phyloP scores from a whole-genome alignment of 768 basidiomycete species.

The Antrodiella citrinella region DNA sequence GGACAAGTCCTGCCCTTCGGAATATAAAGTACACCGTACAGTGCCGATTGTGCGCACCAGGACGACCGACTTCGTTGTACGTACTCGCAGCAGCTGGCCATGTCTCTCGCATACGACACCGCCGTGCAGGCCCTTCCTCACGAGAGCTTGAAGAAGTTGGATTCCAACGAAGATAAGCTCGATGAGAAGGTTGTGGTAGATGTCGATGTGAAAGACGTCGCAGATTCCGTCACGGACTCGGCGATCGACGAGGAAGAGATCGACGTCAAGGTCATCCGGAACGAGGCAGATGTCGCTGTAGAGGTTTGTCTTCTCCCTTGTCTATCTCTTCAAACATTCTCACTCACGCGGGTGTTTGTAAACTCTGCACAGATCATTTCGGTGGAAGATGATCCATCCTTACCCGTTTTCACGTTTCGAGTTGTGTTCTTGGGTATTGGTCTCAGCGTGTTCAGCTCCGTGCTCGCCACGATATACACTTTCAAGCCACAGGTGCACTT shows the following conservation, averaged over 20 bases:
- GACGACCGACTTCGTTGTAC: background rate
- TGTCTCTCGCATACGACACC: slow-evolving; percentile 2
- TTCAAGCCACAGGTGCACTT: slow-evolving; percentile 26
- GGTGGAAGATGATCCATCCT: slow-evolving; percentile 38
- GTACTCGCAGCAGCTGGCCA: background rate
- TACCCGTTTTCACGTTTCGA: slow-evolving; percentile 42
- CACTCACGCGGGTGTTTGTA: background rate
- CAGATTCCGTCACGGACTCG: slow-evolving; percentile 3
- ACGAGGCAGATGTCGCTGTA: slow-evolving; percentile 36
- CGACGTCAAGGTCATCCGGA: slow-evolving; percentile 26
- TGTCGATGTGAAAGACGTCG: slow-evolving; percentile 6
- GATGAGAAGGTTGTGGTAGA: slow-evolving; percentile 11
- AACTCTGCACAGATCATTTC: slow-evolving; percentile 32
- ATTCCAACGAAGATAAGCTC: slow-evolving; percentile 3
- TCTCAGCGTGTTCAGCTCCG: slow-evolving; percentile 39
- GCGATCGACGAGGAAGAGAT: slow-evolving; percentile 12
- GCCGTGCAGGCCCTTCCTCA: background rate
- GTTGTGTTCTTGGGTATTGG: slow-evolving; percentile 40
- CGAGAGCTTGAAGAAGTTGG: background rate
- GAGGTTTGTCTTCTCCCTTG: slow-evolving; percentile 21
- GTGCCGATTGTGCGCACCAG: too few relatives aligned
- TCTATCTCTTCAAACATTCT: background rate
- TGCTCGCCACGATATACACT: slow-evolving; percentile 28
- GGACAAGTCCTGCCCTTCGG: background rate
- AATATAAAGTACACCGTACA: too few relatives aligned